Conservation (phyloP, 2,329 filamentous ascomycete species). For the Pseudocercospora musae region DNA sequence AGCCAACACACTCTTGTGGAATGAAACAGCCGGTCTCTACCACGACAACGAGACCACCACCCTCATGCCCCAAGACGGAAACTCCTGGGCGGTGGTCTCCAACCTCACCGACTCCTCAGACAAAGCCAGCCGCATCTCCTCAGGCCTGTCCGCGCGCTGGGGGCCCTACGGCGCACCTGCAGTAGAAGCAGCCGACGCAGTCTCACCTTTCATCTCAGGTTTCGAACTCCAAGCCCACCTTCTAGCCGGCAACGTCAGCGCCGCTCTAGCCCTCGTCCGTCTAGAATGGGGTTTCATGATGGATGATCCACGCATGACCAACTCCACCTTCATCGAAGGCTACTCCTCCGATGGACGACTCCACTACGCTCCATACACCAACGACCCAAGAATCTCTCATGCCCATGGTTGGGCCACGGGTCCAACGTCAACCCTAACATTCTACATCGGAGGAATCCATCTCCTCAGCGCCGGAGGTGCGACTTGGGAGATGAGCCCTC, state of each 20-base stretch:
- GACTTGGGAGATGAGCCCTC: constrained; percentile 45
- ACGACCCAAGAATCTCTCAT: constrained; percentile 48
- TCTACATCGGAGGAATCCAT: constrained; percentile 45
- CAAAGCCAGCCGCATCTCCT: constrained; percentile 35
- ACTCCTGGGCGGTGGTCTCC: constrained; percentile 42
- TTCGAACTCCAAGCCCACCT: constrained; percentile 49
- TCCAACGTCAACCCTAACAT: constrained; percentile 45
- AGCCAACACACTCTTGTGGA: constrained; percentile 46
- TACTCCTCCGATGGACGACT: constrained; percentile 47
- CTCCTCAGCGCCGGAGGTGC: constrained; percentile 41
- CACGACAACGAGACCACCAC: constrained; percentile 36
- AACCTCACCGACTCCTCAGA: constrained; percentile 36
- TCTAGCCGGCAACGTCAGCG: constrained; percentile 39
- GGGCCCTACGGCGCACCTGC: constrained; percentile 47
- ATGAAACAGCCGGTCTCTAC: constrained; percentile 34
- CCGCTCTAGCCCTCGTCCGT: constrained; percentile 45
- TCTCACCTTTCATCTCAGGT: constrained; percentile 49
- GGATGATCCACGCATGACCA: constrained; percentile 52
- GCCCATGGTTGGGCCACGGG: constrained; percentile 53
- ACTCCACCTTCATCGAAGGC: constrained; percentile 53
- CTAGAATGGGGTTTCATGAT: constrained; percentile 56
- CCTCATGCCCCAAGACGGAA: constrained; percentile 50
- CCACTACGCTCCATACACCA: constrained; percentile 50
- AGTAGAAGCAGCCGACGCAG: constrained; percentile 45
- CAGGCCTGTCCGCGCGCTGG: constrained; percentile 38